Evolutionary conservation across 202 grass and related monocot species (phyloP).

Genomic region (Digitaria exilis): DNA sequence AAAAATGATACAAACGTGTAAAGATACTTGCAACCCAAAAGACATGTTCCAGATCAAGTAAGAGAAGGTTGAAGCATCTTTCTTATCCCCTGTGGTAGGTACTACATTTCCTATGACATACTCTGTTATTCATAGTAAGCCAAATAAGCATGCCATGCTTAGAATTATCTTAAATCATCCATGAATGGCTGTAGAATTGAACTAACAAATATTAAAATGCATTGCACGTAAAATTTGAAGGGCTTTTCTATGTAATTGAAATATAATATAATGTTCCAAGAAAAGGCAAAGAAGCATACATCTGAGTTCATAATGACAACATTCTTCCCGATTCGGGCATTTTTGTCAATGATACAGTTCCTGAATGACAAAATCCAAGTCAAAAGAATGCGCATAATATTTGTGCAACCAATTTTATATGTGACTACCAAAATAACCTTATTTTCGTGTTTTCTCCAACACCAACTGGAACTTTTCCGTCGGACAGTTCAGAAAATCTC

Average conservation of each 20-base stretch:
- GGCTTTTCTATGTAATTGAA: background rate
- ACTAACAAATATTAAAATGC: background rate
- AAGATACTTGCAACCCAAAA: background rate
- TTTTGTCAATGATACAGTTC: conserved; percentile 85
- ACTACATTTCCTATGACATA: background rate
- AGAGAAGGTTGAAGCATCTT: background rate
- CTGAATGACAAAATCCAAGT: conserved; percentile 38
- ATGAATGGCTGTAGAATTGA: background rate
- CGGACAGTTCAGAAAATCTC: conserved; percentile 55
- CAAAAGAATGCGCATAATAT: conserved; percentile 3
- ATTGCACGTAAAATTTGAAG: background rate
- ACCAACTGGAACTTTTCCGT: conserved; percentile 69
- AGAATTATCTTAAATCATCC: background rate
- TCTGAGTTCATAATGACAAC: conserved; percentile 67
- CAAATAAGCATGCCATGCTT: background rate
- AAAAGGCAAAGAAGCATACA: conserved; percentile 27
- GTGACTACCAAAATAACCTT: conserved; percentile 46
- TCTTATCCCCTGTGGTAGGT: background rate
- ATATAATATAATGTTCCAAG: background rate
- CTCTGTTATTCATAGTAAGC: background rate
- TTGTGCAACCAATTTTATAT: conserved; percentile 19
- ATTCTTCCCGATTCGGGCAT: conserved; percentile 78
- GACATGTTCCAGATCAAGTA: background rate
- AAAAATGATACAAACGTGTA: background rate
- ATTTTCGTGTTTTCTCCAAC: conserved; percentile 71